Evolutionary conservation across 1,284 basidiomycete genomes (phyloP), one percentile per base, ranked within the genome.

Genomic region (Meira nashicola): DNA sequence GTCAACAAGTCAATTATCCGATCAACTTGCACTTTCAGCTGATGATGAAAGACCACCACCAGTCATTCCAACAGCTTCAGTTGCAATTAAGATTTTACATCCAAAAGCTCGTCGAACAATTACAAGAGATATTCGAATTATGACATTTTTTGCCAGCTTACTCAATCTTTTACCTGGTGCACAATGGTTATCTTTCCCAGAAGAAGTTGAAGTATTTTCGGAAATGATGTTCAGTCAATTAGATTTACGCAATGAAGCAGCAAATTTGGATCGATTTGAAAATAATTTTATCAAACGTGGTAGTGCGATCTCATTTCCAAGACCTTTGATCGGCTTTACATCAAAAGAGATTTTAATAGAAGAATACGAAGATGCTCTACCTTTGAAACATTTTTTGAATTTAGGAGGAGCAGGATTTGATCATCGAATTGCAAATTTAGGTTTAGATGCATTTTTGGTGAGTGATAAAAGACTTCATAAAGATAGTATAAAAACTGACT

Each of bases 201-300:
- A 98, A 73, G 95, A 99, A 79, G 94, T 97, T 3, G 82, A 86
- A 11, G 91, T 94, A 0, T 99, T 99, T 77, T 90, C 93, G 2
- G 81, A 84, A n/a, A 94, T 99, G 90, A 99, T 99, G 95, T 85
- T 87, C 73, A 88, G 87, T 70, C 95, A 99, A 79, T 83, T 98
- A 40, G 91, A 98, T 78, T 80, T 99, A 55, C 84, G 91, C 28
- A 85, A 89, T 67, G 95, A 99, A 79, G 92, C 89, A 0, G 84
- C 89, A 64, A 96, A 98, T 78, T 81, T 99, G 58, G 80, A 85
- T 33, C 84, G 82, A 0, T 99, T 99, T 73, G 90, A 93, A 77
- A 80, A 83, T 44, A 92, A 96, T 77, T 99, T 99, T 74, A 82
- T 83, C 6, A 72, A 80, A 33, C 82, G 86, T 14, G 81, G 89